Percentiles rank a stretch among this genome's conserved stretches.
Evolutionary conservation across 1,284 basidiomycete genomes (phyloP).

Genomic region (Trametes pubescens): DNA sequence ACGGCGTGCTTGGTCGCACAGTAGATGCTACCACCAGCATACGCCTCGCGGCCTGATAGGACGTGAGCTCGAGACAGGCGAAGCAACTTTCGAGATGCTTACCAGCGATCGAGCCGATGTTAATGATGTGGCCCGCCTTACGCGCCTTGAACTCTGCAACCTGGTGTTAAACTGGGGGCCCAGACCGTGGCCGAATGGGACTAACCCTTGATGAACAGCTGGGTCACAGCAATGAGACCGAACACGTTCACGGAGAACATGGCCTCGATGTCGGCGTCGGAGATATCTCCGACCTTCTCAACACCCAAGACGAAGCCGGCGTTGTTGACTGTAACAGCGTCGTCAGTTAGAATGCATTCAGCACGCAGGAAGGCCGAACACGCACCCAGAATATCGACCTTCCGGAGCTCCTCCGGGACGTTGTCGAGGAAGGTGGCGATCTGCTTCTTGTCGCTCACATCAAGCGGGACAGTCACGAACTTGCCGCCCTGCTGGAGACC

Average conservation of each 20-base stretch:
- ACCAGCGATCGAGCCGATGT: constrained; percentile 94
- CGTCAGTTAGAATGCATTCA: neutral
- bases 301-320: constrained; percentile 88
- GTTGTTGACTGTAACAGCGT: constrained; percentile 72
- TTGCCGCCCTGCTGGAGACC: constrained; percentile 76
- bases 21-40: constrained; percentile 86
- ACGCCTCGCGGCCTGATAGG: constrained; percentile 84
- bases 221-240: constrained; percentile 86
- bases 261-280: constrained; percentile 76
- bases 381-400: constrained; percentile 80
- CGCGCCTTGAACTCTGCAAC: constrained; percentile 86
- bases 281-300: constrained; percentile 84
- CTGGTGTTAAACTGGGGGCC: neutral
- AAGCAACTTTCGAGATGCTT: neutral
- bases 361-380: neutral
- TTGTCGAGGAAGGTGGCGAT: constrained; percentile 72
- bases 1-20: constrained; percentile 92
- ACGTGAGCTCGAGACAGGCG: neutral
- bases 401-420: constrained; percentile 70
- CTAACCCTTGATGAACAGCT: constrained; percentile 77
- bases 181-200: neutral
- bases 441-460: constrained; percentile 78
- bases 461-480: constrained; percentile 72
- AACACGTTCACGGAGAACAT: constrained; percentile 97
- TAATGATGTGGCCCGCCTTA: constrained; percentile 92